Conservation (phyloP, 805 yeast genomes). For the Babjeviella inositovora region DNA sequence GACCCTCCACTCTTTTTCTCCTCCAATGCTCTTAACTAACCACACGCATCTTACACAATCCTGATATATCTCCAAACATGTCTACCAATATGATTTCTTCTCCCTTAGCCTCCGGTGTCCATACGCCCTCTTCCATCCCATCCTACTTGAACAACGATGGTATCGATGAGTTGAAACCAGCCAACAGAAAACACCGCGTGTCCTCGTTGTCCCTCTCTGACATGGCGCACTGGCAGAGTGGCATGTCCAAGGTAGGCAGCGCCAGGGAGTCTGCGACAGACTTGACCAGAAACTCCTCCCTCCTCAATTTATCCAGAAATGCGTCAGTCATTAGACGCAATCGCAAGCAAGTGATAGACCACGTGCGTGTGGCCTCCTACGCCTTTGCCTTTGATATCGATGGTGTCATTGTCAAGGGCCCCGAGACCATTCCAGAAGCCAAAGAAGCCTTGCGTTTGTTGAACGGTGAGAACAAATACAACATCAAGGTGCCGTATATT, state of each 20-base stretch:
- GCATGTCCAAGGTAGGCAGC: slow-evolving; percentile 10
- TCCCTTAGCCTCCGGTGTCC: too few relatives aligned
- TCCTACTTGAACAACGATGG: slow-evolving; percentile 63
- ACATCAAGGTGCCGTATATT: slow-evolving; percentile 68
- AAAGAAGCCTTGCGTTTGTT: slow-evolving; percentile 54
- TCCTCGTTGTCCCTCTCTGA: slow-evolving; percentile 56
- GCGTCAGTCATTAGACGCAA: slow-evolving; percentile 22
- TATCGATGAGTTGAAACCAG: slow-evolving; percentile 50
- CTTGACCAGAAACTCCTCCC: slow-evolving; percentile 1
- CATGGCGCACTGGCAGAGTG: slow-evolving; percentile 40
- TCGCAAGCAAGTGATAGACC: slow-evolving; percentile 40
- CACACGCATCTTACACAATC: too few relatives aligned
- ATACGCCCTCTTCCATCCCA: slow-evolving; percentile 10
- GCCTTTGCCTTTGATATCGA: slow-evolving; percentile 92
- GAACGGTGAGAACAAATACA: slow-evolving; percentile 64
- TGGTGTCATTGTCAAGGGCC: slow-evolving; percentile 80
- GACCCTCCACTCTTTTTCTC: too few relatives aligned
- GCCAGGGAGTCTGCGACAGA: slow-evolving; percentile 7
- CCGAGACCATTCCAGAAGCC: slow-evolving; percentile 72
- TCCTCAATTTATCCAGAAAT: slow-evolving; percentile 27
- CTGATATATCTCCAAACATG: too few relatives aligned
- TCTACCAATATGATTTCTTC: too few relatives aligned
- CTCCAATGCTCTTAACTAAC: too few relatives aligned
- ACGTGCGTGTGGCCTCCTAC: slow-evolving; percentile 59
- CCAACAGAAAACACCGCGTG: slow-evolving; percentile 42